Conservation (phyloP, 192 early-diverging fungal species). For the Chytriomyces sp. region DNA sequence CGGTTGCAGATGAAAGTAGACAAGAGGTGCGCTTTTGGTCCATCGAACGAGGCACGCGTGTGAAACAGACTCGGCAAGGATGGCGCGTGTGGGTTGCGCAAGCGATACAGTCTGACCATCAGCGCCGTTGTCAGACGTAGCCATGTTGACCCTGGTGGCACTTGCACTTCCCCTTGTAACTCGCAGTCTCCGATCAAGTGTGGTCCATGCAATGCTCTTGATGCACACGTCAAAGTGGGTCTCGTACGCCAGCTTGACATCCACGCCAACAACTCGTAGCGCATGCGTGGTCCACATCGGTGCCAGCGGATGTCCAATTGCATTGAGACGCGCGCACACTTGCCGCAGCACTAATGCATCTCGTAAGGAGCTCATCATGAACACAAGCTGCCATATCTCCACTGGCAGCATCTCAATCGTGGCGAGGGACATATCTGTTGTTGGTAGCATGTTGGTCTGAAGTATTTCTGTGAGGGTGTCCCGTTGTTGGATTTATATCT, state of each 20-base stretch:
- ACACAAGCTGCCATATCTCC: slow-evolving; percentile 3
- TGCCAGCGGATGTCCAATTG: neutral
- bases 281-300: no score
- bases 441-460: neutral
- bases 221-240: no score
- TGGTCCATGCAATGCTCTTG: no score
- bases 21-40: neutral
- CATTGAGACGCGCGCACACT: slow-evolving; percentile 4
- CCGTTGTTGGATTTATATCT: neutral
- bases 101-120: no score
- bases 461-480: neutral
- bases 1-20: neutral
- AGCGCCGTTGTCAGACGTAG: no score
- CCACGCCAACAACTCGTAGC: no score
- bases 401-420: slow-evolving; percentile 2
- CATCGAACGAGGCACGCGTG: slow-evolving; percentile 11
- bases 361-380: neutral
- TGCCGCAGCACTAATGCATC: neutral
- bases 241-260: no score
- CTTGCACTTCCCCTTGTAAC: no score
- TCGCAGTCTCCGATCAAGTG: no score
- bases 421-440: neutral
- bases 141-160: no score
- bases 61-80: slow-evolving; percentile 12
- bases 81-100: neutral